Evolutionary conservation across 129 eudicot genomes (phyloP).

Genomic region (Saposhnikovia divaricata): DNA sequence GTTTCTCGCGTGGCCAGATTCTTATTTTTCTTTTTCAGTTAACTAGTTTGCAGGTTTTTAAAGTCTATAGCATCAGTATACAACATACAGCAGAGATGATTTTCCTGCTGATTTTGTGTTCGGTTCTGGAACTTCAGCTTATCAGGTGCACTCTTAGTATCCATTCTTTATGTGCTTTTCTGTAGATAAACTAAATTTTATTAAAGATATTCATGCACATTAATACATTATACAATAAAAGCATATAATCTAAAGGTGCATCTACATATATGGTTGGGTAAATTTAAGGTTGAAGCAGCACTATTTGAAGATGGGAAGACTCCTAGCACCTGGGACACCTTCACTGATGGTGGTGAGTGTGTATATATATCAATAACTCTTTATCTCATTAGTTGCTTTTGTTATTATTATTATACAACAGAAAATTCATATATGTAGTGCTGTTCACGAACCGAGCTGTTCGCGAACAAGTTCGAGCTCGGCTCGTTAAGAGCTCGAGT

Average conservation of each 20-base stretch:
- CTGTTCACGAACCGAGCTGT: too few species aligned
- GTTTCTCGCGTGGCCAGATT: not conserved
- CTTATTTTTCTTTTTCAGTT: not conserved
- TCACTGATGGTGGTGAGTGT: slow-evolving; percentile 47
- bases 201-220: too few species aligned
- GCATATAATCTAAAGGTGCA: not conserved
- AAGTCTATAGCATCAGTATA: slow-evolving; percentile 1
- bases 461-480: too few species aligned
- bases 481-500: too few species aligned
- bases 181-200: too few species aligned
- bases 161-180: not conserved
- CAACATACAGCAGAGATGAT: slow-evolving; percentile 37
- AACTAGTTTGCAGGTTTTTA: not conserved
- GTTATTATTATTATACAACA: too few species aligned
- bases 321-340: slow-evolving; percentile 64
- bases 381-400: not conserved
- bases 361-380: too few species aligned
- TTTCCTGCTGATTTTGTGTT: slow-evolving; percentile 57
- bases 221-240: not conserved
- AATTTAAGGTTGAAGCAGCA: slow-evolving; percentile 61
- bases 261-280: not conserved
- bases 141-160: slow-evolving; percentile 43
- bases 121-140: slow-evolving; percentile 66
- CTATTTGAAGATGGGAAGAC: slow-evolving; percentile 65
- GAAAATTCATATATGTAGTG: too few species aligned